Base-by-base conservation (phyloP, 176 grass and related monocot species). In the Hsuehochloa calcarea region DNA sequence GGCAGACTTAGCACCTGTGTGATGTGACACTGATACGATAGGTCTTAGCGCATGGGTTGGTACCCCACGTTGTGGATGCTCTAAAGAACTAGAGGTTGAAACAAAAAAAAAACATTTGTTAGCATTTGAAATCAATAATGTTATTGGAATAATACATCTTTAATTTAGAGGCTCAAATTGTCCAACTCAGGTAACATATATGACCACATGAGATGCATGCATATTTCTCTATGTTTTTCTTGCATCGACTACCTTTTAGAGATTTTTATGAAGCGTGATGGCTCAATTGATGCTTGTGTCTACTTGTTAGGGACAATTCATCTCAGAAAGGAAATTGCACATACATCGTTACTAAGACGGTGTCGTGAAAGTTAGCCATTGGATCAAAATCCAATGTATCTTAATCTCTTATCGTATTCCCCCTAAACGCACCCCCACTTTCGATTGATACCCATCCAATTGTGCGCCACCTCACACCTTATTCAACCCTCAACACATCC, bases 401-500 rank as follows among this genome's bases (percentile, higher is more conserved):
- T 14, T 26, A 1, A 46, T 71, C 2, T 25, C 13, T 3, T 10
- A 8, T 46, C 2, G 2, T 15, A 65, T 16, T 65, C 8, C 0
- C 2, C 3, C 2, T 65, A 34, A 71, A 46, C 1, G 2, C 1
- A 3, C 8, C 1, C 5, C 0, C 13, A 45, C 41, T 17, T 15
- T 40, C 4, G 0, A 25, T 45, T 0, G 0, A 44, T 14, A 45
- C 5, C 11, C 41, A 20, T 70, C 1, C 0, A 70, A 17, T 9
- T 59, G 4, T 0, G 17, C 0, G 0, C 0, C 0, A 0, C 10
- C 10, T 19, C 10, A 22, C 7, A 19, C 2, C 10, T 41, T 47
- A 3, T 38, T 52, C 29, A 16, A 25, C 37, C 37, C 37, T 1
- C 0, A 61, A 5, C 15, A 10, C 6, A 44, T 25, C 25, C 7